Evolutionary conservation across 345 rosid species (phyloP).

Genomic region (Populus pruinosa): DNA sequence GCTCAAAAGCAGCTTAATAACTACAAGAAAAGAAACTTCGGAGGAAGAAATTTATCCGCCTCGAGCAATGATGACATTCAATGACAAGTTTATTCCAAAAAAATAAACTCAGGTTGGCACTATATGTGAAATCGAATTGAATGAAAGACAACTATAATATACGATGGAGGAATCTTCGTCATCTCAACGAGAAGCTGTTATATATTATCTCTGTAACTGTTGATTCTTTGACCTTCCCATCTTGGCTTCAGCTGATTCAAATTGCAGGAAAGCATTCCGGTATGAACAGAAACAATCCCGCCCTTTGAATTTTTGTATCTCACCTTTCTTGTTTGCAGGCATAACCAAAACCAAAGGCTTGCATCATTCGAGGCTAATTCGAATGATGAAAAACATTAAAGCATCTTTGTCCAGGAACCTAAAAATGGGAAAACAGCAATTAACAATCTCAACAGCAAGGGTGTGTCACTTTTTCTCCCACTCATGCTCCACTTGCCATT

Average conservation of each 20-base stretch:
- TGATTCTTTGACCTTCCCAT: neutral
- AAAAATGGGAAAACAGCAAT: slow-evolving; percentile 58
- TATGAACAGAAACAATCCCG: neutral
- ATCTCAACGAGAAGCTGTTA: neutral
- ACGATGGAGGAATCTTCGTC: neutral
- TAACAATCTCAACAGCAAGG: slow-evolving; percentile 54
- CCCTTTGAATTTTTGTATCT: neutral
- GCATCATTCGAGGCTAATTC: neutral
- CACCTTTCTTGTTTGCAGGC: neutral
- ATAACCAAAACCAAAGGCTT: neutral
- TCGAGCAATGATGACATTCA: neutral
- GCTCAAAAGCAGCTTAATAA: too few species aligned
- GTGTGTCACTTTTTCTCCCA: slow-evolving; percentile 27
- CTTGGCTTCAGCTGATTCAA: neutral
- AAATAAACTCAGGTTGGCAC: neutral
- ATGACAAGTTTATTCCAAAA: neutral
- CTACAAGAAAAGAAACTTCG: too few species aligned
- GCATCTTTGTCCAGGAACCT: slow-evolving; percentile 46
- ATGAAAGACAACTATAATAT: neutral
- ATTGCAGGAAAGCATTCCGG: neutral
- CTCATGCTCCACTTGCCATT: slow-evolving; percentile 30
- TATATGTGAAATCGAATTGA: neutral
- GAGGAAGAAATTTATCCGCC: too few species aligned
- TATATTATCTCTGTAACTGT: neutral
- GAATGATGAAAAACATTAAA: slow-evolving; percentile 23